phyloP scores from a whole-genome alignment of 208 protist species.

The Leishmania turanica region DNA sequence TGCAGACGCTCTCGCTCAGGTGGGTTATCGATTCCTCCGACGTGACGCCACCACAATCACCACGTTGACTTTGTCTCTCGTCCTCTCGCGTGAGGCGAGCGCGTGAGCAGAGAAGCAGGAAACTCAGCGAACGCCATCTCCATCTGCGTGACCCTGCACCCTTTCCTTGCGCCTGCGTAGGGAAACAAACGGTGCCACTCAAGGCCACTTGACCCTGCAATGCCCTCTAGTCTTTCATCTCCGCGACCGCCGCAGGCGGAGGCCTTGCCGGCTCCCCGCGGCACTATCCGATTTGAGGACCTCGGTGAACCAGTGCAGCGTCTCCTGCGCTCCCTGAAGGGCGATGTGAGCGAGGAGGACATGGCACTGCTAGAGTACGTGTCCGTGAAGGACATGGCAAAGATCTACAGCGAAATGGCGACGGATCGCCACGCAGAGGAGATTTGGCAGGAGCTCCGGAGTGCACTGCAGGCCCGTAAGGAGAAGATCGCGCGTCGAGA shows the following conservation, averaged over 20 bases:
- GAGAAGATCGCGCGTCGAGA: constrained; percentile 47
- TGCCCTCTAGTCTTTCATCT: constrained; percentile 5
- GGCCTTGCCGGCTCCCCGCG: not conserved
- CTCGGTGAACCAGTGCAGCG: constrained; percentile 85
- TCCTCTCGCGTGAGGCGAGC: not conserved
- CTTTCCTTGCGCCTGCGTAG: not conserved
- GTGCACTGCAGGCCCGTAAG: constrained; percentile 50
- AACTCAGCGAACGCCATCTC: not conserved
- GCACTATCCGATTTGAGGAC: constrained; percentile 85
- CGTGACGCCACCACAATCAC: too few species aligned
- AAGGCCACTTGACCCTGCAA: not conserved
- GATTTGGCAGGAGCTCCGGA: constrained; percentile 78
- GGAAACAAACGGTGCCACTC: not conserved
- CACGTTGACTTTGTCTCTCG: not conserved
- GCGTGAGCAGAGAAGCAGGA: not conserved
- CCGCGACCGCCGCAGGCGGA: not conserved
- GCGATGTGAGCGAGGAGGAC: constrained; percentile 69
- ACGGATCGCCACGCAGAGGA: constrained; percentile 61
- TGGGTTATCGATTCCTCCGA: not conserved
- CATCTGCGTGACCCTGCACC: not conserved
- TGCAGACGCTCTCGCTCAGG: not conserved
- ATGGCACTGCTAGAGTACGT: constrained; percentile 83
- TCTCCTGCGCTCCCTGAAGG: constrained; percentile 68
- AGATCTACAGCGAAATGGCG: constrained; percentile 83
- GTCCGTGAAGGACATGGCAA: constrained; percentile 87